Conservation (phyloP, 1,284 basidiomycete species). For the Inonotus obliquus region DNA sequence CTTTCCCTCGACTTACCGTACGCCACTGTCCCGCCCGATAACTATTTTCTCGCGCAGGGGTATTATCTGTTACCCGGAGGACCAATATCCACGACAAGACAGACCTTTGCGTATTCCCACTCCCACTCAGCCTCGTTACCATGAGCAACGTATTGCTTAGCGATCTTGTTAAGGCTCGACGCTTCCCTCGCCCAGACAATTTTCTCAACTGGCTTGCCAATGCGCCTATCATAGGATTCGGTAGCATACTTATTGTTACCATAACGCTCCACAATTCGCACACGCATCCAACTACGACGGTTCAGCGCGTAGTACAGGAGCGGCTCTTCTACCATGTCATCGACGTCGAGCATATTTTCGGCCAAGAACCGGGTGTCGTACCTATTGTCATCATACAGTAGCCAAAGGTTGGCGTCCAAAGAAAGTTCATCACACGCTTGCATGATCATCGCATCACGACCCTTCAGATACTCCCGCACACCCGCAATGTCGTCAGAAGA, state of each 20-base stretch:
- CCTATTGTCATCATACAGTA: neutral
- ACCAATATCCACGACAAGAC: too few relatives aligned
- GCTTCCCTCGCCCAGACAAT: neutral
- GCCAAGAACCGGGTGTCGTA: neutral
- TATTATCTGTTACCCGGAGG: neutral
- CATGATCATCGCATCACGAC: constrained; percentile 22
- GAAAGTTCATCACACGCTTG: neutral
- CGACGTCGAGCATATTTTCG: neutral
- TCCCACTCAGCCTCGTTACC: too few relatives aligned
- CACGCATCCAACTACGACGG: too few relatives aligned
- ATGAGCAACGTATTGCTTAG: too few relatives aligned
- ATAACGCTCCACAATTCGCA: too few relatives aligned
- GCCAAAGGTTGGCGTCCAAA: neutral
- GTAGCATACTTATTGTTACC: too few relatives aligned
- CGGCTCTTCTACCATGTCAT: too few relatives aligned
- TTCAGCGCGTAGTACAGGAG: too few relatives aligned
- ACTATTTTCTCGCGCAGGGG: too few relatives aligned
- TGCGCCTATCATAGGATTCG: too few relatives aligned
- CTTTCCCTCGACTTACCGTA: too few relatives aligned
- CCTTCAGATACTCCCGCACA: constrained; percentile 23
- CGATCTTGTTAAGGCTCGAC: neutral
- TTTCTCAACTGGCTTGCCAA: neutral
- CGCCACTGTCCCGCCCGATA: too few relatives aligned
- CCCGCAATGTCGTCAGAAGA: neutral
- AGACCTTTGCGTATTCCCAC: neutral